These are phyloP conservation scores for Syzygium oleosum DNA, from an alignment of 345 rosid species.

Conservation along the genomic window DNA sequence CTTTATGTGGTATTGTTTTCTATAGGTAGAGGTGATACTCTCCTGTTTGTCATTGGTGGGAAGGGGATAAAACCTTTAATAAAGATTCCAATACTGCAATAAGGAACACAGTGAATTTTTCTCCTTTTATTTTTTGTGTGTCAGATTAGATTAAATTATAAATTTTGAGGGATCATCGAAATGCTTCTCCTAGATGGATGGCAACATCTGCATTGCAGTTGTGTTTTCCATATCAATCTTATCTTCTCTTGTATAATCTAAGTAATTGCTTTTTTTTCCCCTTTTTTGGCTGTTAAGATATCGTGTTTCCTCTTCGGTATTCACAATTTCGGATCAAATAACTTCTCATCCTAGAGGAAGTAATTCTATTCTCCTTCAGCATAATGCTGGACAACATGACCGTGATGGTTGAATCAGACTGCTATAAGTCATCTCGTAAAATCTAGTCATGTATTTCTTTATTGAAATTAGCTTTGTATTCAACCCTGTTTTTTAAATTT, in stretches of 20 bases:
- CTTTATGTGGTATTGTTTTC: not conserved
- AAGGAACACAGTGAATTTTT: not conserved
- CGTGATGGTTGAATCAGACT: not conserved
- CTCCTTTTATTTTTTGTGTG: not conserved
- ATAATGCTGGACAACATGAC: not conserved
- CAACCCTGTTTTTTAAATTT: not conserved
- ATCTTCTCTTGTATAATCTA: not conserved
- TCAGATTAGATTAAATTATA: not conserved
- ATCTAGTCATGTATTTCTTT: not conserved
- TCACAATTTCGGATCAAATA: not conserved
- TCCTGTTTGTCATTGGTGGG: not conserved
- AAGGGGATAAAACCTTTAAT: not conserved
- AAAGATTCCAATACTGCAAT: not conserved
- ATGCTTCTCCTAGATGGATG: not conserved
- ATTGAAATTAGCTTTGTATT: not conserved
- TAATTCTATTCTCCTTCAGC: not conserved
- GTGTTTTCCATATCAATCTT: not conserved
- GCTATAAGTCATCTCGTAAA: not conserved
- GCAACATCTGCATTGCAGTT: not conserved
- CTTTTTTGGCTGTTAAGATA: not conserved
- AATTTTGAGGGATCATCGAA: not conserved
- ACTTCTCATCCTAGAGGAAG: not conserved
- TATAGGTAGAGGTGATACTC: not conserved
- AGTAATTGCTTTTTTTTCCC: not conserved
- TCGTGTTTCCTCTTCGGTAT: not conserved